Evolutionary conservation across 176 grass and related monocot genomes (phyloP).

Genomic region (Hyparrhenia diplandra): DNA sequence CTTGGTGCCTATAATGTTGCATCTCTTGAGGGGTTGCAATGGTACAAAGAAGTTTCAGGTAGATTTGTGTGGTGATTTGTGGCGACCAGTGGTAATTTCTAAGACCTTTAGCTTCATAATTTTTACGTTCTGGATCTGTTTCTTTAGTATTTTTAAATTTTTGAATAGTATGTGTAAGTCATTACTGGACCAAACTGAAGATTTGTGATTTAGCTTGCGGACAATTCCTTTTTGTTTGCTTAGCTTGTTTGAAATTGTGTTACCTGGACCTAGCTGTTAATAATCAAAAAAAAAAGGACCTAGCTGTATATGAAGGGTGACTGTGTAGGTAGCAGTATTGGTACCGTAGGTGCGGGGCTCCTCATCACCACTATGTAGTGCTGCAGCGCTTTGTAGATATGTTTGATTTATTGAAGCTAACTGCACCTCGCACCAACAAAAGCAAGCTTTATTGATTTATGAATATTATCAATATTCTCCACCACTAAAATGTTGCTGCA

Average conservation of each 20-base stretch:
- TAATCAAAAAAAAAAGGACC: no score
- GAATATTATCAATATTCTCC: neutral
- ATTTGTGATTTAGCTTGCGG: neutral
- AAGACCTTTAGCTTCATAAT: neutral
- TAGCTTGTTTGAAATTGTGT: neutral
- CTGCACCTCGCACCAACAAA: no score
- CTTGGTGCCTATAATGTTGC: neutral
- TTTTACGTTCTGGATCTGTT: neutral
- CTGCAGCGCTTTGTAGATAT: no score
- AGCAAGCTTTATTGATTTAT: no score
- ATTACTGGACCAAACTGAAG: neutral
- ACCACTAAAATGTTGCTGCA: neutral
- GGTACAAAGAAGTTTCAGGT: neutral
- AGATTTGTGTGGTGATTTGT: fast-evolving
- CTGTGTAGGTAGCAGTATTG: no score
- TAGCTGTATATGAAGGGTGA: neutral
- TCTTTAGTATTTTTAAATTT: neutral
- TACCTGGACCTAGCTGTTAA: no score
- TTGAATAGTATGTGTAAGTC: no score
- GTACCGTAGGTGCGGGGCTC: no score
- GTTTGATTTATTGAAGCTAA: no score
- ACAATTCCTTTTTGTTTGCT: no score
- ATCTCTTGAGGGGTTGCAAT: neutral
- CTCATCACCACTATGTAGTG: no score
- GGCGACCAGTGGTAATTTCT: neutral